These are phyloP conservation scores for Tetrahymena malaccensis DNA, from an alignment of 73 alveolate species.

Conservation along the genomic window DNA sequence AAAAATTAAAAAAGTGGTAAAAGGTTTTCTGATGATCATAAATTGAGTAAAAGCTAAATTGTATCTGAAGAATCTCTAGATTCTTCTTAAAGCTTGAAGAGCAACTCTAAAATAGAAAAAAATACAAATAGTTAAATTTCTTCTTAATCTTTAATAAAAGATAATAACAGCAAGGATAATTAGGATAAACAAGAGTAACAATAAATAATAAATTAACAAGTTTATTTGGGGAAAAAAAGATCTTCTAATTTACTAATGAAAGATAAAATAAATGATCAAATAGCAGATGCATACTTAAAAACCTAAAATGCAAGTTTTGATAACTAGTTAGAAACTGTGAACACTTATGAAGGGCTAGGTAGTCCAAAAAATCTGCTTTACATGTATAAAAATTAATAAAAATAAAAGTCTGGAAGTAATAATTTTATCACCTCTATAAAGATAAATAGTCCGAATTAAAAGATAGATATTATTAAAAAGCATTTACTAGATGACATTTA, in stretches of 20 bases:
- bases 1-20: background rate
- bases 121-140: background rate
- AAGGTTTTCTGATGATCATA: background rate
- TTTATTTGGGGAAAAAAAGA: too few relatives aligned
- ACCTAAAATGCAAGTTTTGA: background rate
- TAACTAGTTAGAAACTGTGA: background rate
- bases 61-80: background rate
- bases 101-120: background rate
- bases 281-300: too few relatives aligned
- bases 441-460: background rate
- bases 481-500: background rate
- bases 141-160: background rate
- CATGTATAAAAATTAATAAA: background rate
- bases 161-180: too few relatives aligned
- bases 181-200: too few relatives aligned
- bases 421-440: background rate
- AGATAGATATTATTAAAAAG: background rate
- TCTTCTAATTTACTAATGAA: background rate
- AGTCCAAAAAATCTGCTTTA: background rate
- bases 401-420: background rate
- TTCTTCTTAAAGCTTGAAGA: background rate
- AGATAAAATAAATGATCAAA: background rate
- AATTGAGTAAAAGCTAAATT: background rate
- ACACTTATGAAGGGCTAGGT: background rate
- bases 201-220: too few relatives aligned